Base-by-base conservation (phyloP, 2,329 filamentous ascomycete genomes). In the Sclerotinia spermophila region DNA sequence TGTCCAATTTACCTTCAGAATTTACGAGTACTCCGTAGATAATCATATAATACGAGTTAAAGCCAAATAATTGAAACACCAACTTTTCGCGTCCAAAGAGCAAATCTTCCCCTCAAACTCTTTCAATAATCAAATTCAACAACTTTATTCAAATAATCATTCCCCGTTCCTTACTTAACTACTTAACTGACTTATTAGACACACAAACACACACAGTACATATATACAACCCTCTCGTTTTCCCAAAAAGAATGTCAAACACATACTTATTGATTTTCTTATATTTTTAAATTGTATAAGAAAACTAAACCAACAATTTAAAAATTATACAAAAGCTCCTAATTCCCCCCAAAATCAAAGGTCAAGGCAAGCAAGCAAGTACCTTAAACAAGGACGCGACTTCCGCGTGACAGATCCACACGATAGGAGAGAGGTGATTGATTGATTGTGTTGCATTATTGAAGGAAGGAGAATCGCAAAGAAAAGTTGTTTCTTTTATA, bases 381-480 rank as follows among this genome's bases (percentile, higher is more conserved):
- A 60, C 44, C 66, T 68, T 60, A 60, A 59, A 42, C 53, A 59
- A 62, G 45, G 45, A 69, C 68, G 68, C 68, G 68, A 62, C 68
- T 69, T 30, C 68, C 59, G 68, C 59, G 68, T 69, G 68, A 69
- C 68, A 48, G 51, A 44, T 60, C 27, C 24, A 40, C 48, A 68
- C 45, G 21, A 65, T 27, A 53, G 33, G 33, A 65, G 30, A 44
- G 48, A 42, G 48, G 24, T 27, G 21, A 58, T 45, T 53, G 66
- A 42, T 51, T 48, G 42, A 53, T 27, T 11, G 48, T 53, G 27
- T 48, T 48, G 24, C 24, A 15, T 53, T 24, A 55, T 17, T 35
- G 35, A 65, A 45, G 45, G 48, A 69, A 65, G 58, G 67, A 68
- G 56, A 59, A 59, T 17, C 40, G 65, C 27, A 48, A 61, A 40